Base-by-base conservation (phyloP, 345 rosid genomes). In the Anastatica hierochuntica region DNA sequence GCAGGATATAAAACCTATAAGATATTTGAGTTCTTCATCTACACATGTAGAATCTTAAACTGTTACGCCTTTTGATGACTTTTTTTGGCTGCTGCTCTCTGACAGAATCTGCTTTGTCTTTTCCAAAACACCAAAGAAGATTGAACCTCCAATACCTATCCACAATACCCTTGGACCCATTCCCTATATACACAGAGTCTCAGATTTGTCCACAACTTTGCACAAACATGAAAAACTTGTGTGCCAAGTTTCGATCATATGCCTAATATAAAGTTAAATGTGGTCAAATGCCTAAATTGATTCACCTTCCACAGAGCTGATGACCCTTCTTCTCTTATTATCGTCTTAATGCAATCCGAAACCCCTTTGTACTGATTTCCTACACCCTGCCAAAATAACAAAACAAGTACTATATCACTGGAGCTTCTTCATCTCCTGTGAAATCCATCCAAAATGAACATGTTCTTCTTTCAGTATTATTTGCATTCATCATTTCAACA, bases 61-160 rank as follows among this genome's bases (percentile, higher is more conserved):
- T 7, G 6, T 24, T 7, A 24, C 6, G 3, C 27, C 6, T 1
- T 24, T 24, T 24, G 27, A 7, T 24, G 27, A 3, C 6, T 24
- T 23, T 24, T 45, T 15, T 2, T 52, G 60, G 52, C 10, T 45
- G 35, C 27, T 59, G 9, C 47, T 71, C 66, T 75, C 58, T 11
- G 76, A 72, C 56, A 83, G 76, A 14, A 80, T 30, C 63, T 77
- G 69, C 64, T 83, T 86, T 8, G 82, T 72, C 57, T 78, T 78
- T 69, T 80, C 90, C 21, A 85, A 59, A 10, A 80, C 83, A 11
- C 87, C 79, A 19, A 82, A 85, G 68, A 82, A 85, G 37, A 84
- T 77, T 0, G 94, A 77, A 56, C 84, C 94, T 14, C 94, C 89
- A 8, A 85, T 55, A 19, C 89, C 89, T 7, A 84, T 79, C 89